Percentiles rank a stretch among this genome's conserved stretches.
These are phyloP conservation scores for Talaromyces thailandensis DNA, from an alignment of 495 filamentous ascomycete genomes.

Conservation along the genomic window DNA sequence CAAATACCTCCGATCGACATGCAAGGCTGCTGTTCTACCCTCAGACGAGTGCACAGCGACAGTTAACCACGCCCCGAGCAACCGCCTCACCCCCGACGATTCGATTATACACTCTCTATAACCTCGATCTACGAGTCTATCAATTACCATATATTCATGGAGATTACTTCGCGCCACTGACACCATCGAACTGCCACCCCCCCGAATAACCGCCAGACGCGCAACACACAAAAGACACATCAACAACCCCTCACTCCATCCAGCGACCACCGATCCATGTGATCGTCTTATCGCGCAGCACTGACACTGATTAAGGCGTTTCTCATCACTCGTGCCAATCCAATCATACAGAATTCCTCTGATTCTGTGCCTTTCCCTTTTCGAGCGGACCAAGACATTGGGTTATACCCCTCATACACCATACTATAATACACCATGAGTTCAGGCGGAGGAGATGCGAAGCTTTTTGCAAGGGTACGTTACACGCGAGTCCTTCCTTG, in stretches of 20 bases:
- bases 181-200: neutral
- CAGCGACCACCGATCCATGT: neutral
- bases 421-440: slow-evolving; percentile 42
- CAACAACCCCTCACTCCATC: neutral
- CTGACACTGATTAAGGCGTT: neutral
- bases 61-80: neutral
- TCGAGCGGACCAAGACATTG: neutral
- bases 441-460: slow-evolving; percentile 86
- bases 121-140: neutral
- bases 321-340: neutral
- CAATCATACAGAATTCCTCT: neutral
- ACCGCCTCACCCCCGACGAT: neutral
- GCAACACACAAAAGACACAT: neutral
- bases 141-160: neutral
- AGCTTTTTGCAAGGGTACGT: slow-evolving; percentile 98
- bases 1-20: neutral
- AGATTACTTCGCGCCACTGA: neutral
- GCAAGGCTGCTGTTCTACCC: neutral
- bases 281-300: neutral
- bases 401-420: neutral
- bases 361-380: neutral
- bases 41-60: neutral
- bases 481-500: slow-evolving; percentile 11
- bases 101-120: neutral
- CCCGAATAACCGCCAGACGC: neutral